phyloP scores from a whole-genome alignment of 1,284 basidiomycete species.

The Hemileia vastatrix region DNA sequence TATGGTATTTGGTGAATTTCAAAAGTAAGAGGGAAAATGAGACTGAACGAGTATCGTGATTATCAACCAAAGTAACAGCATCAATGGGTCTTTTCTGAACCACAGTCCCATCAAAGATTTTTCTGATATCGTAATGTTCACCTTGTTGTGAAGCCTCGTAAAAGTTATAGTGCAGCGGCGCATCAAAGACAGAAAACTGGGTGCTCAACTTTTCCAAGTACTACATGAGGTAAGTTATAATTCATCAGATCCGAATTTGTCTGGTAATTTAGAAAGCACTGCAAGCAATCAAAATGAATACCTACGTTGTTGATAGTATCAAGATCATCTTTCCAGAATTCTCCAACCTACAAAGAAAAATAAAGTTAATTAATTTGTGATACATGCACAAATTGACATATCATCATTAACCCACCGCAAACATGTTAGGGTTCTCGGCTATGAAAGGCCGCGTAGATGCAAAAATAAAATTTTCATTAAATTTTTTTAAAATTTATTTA shows the following conservation, averaged over 20 bases:
- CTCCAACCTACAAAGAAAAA: constrained; percentile 24
- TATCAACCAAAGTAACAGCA: constrained; percentile 54
- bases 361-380: too few species aligned
- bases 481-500: not conserved
- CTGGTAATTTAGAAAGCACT: too few species aligned
- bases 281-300: constrained; percentile 50
- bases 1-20: not conserved
- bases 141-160: constrained; percentile 51
- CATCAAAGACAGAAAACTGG: constrained; percentile 54
- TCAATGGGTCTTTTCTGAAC: constrained; percentile 52
- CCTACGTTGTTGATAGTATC: constrained; percentile 60
- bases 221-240: constrained; percentile 31
- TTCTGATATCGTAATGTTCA: constrained; percentile 50
- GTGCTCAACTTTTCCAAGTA: constrained; percentile 47
- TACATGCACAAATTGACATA: too few species aligned
- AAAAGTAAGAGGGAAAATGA: constrained; percentile 35
- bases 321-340: constrained; percentile 52
- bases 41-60: constrained; percentile 51
- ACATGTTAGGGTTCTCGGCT: not conserved
- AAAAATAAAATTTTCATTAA: not conserved
- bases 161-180: constrained; percentile 54
- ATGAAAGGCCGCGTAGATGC: too few species aligned
- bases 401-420: not conserved
- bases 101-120: constrained; percentile 54
- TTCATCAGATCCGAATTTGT: constrained; percentile 57